phyloP scores from a whole-genome alignment of 257 asterid species.

The Dorcoceras hygrometricum region DNA sequence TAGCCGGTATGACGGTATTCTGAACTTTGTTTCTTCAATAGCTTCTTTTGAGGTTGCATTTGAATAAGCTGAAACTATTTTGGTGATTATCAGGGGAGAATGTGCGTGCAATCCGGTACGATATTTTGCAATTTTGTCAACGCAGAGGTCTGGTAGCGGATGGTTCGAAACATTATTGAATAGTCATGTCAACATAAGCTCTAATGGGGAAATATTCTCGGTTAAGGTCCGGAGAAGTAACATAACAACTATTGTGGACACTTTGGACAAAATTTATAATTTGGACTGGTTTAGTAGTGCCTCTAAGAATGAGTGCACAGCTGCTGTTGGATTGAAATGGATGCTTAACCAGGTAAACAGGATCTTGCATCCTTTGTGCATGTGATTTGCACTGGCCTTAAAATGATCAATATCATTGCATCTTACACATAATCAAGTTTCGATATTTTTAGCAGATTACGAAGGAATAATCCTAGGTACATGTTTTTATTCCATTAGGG shows the following conservation, averaged over 20 bases:
- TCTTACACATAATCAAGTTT: background rate
- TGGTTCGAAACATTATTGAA: conserved; percentile 90
- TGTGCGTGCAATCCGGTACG: conserved; percentile 83
- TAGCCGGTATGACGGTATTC: conserved; percentile 48
- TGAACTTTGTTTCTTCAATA: conserved; percentile 1
- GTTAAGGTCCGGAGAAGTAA: conserved; percentile 69
- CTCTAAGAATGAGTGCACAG: conserved; percentile 93
- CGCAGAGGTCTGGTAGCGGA: conserved; percentile 96
- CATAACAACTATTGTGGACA: conserved; percentile 58
- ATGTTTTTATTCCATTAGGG: background rate
- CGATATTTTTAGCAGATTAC: conserved; percentile 10
- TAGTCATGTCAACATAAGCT: conserved; percentile 80
- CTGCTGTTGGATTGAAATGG: conserved; percentile 98
- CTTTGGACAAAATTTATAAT: conserved; percentile 77
- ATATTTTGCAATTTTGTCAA: conserved; percentile 76
- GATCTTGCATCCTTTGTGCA: conserved; percentile 10
- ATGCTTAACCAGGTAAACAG: conserved; percentile 83
- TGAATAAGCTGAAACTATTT: conserved; percentile 13
- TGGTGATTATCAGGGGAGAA: conserved; percentile 58
- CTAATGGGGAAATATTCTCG: conserved; percentile 92
- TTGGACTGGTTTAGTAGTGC: conserved; percentile 88
- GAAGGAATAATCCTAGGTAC: background rate
- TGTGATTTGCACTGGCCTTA: background rate
- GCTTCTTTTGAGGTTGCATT: conserved; percentile 4
- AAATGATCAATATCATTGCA: background rate